Evolutionary conservation across 2,329 filamentous ascomycete genomes (phyloP).

Genomic region (Fusarium nanum): DNA sequence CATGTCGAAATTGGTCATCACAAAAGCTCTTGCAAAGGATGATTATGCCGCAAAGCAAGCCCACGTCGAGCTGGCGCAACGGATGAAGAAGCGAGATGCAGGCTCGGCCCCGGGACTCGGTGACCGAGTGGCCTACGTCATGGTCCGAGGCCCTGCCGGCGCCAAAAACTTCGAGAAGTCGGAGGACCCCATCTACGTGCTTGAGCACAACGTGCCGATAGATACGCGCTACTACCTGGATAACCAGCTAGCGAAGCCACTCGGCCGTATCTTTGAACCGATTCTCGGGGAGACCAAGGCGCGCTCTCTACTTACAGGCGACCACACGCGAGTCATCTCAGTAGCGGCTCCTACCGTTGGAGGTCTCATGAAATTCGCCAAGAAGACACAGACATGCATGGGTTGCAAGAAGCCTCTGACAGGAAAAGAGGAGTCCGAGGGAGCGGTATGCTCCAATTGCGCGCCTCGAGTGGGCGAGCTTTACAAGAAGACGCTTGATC

Average conservation of each 20-base stretch:
- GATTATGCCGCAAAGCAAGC: slow-evolving; percentile 94
- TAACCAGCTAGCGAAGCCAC: slow-evolving; percentile 95
- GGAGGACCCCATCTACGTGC: slow-evolving; percentile 95
- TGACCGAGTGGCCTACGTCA: slow-evolving; percentile 97
- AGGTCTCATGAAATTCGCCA: slow-evolving; percentile 97
- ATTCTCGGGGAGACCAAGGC: slow-evolving; percentile 95
- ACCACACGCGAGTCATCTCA: slow-evolving; percentile 93
- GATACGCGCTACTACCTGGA: slow-evolving; percentile 99
- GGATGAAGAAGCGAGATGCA: slow-evolving; percentile 96
- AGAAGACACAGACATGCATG: slow-evolving; percentile 98
- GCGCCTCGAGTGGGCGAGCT: slow-evolving; percentile 87
- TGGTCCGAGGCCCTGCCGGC: slow-evolving; percentile 89
- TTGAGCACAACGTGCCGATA: slow-evolving; percentile 97
- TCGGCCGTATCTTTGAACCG: slow-evolving; percentile 96
- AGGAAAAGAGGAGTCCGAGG: slow-evolving; percentile 80
- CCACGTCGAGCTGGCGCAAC: slow-evolving; percentile 92
- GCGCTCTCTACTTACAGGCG: slow-evolving; percentile 85
- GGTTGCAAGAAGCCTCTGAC: slow-evolving; percentile 97
- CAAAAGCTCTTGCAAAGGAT: slow-evolving; percentile 92
- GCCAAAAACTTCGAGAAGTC: slow-evolving; percentile 97
- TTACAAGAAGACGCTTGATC: slow-evolving; percentile 90
- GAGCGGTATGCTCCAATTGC: slow-evolving; percentile 90
- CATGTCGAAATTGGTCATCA: slow-evolving; percentile 99
- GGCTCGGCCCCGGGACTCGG: slow-evolving; percentile 93
- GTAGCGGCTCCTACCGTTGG: slow-evolving; percentile 92